A percentile compares a stretch with the other conserved stretches of the same genome.
These are phyloP conservation scores for Myrica gale DNA, from an alignment of 306 rosid genomes.

Conservation along the genomic window DNA sequence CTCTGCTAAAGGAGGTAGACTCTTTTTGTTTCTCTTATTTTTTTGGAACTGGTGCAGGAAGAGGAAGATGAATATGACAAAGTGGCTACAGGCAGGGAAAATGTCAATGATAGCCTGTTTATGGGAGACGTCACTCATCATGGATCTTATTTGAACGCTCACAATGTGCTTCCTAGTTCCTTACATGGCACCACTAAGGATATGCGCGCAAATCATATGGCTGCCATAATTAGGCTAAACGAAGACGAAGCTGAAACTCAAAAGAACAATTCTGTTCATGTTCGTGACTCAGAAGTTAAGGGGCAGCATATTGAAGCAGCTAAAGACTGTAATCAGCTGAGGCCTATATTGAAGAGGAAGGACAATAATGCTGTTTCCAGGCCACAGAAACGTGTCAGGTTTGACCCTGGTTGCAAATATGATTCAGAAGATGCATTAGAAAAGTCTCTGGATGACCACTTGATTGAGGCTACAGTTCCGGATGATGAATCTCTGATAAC, in stretches of 20 bases:
- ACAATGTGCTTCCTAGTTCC: constrained; percentile 23
- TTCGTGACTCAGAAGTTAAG: neutral
- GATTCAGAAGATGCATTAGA: constrained; percentile 7
- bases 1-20: neutral
- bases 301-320: neutral
- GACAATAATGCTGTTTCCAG: neutral
- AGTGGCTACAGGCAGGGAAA: constrained; percentile 33
- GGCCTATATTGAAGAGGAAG: constrained; percentile 37
- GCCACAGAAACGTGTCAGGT: constrained; percentile 34
- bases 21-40: neutral
- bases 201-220: constrained; percentile 25
- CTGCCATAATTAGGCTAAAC: constrained; percentile 31
- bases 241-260: constrained; percentile 33
- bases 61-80: constrained; percentile 45
- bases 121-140: constrained; percentile 18
- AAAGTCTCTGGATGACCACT: neutral
- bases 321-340: constrained; percentile 18
- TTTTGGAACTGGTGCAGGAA: constrained; percentile 24
- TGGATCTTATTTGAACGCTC: constrained; percentile 32
- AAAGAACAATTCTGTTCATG: neutral
- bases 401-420: constrained; percentile 20
- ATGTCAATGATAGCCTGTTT: constrained; percentile 24
- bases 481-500: neutral
- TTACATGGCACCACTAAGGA: constrained; percentile 16
- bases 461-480: neutral